Evolutionary conservation across 2,329 filamentous ascomycete species (phyloP), one percentile per base, ranked within the genome.

Genomic region (Botrytis fragariae): DNA sequence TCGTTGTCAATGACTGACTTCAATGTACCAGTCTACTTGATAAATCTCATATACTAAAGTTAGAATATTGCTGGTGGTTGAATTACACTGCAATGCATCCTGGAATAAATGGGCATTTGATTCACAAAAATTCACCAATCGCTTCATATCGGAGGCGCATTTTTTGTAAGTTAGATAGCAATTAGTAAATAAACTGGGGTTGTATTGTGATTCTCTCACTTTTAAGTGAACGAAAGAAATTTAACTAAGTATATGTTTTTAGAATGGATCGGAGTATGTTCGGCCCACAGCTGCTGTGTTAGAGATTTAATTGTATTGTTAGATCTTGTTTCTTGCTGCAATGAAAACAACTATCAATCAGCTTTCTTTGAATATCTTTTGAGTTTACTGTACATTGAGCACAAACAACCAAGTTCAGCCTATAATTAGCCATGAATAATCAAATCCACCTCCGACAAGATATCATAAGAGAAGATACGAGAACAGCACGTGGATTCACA

Each of bases 151-250:
- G 8, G 35, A 62, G 60, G 60, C 39, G 18, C 12, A 14, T 9
- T 18, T 7, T 62, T n/a, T 6, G 14, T 9, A n/a, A n/a, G 0
- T 29, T 18, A 2, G 4, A 51, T n/a, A 5, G 12, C 9, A 5
- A 29, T 63, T 44, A 7, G 7, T 44, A 18, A 39, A 16, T 14
- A n/a, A 25, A 39, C 14, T 1, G 14, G 8, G 9, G 16, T 44
- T 20, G 16, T 44, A 39, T 63, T 6, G 14, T 32, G 3, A 63
- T 51, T 51, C 25, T 51, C 16, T 29, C 9, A 7, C 29, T 20
- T 63, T 16, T 20, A 2, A 44, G 2, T 44, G 16, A 25, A 16
- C 7, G 3, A 29, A 63, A 44, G n/a, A 4, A 6, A 4, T 63
- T 29, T 44, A 16, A 42, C 16, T 16, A 1, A 44, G 25, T 44